phyloP scores from a whole-genome alignment of 371 early-diverging fungal genomes.

The Mucor plumbeus region DNA sequence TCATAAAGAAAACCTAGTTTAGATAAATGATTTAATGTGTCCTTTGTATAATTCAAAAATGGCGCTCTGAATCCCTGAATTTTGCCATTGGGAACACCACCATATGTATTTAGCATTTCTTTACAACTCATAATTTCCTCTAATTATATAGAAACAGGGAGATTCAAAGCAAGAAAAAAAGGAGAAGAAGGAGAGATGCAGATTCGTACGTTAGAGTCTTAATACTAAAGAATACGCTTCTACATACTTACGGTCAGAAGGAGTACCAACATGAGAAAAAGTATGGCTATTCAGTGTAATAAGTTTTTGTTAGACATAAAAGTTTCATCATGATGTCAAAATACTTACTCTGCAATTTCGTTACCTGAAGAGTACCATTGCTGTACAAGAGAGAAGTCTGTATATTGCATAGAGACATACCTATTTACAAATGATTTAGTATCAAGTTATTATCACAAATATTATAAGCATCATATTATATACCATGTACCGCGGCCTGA shows the following conservation, averaged over 20 bases:
- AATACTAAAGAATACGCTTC: background rate
- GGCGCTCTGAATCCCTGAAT: conserved; percentile 76
- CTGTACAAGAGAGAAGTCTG: conserved; percentile 67
- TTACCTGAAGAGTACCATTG: conserved; percentile 75
- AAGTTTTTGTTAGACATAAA: background rate
- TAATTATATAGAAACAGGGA: background rate
- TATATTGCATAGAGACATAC: conserved; percentile 68
- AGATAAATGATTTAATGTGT: conserved; percentile 50
- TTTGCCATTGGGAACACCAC: conserved; percentile 69
- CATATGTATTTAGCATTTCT: conserved; percentile 60
- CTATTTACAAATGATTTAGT: conserved; percentile 16
- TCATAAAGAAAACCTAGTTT: conserved; percentile 69
- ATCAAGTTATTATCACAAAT: no score
- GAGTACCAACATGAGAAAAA: conserved; percentile 63
- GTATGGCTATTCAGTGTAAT: conserved; percentile 51
- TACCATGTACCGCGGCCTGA: conserved; percentile 49
- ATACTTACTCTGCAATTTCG: conserved; percentile 63
- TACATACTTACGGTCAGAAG: conserved; percentile 27
- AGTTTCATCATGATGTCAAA: no score
- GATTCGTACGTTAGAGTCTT: background rate
- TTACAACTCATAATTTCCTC: conserved; percentile 59
- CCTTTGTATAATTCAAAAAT: conserved; percentile 65
- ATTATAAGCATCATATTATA: no score
- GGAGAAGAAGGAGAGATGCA: background rate
- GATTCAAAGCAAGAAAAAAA: background rate